A percentile compares a stretch with the other conserved stretches of the same genome.
Conservation (phyloP, 2,329 filamentous ascomycete genomes). For the Fusarium sp. region DNA sequence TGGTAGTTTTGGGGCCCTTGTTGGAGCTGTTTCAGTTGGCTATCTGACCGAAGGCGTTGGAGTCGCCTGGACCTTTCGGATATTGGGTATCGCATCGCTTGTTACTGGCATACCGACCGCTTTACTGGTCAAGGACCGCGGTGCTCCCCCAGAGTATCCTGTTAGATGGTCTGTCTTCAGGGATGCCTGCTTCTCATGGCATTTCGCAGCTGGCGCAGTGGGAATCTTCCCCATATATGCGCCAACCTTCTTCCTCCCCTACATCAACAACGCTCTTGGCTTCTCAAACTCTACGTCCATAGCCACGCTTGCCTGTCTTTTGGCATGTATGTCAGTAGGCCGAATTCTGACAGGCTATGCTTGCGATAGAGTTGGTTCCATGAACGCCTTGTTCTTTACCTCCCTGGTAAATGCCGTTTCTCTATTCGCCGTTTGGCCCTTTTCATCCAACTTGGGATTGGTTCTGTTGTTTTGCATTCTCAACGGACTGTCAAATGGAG, state of each 20-base stretch:
- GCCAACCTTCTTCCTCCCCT: neutral
- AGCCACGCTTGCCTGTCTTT: neutral
- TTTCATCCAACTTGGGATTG: neutral
- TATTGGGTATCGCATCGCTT: neutral
- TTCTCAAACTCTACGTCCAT: neutral
- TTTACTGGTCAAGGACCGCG: neutral
- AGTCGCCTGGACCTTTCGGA: neutral
- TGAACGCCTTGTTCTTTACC: neutral
- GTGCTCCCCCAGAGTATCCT: neutral
- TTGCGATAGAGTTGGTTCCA: neutral
- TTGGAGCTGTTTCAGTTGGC: neutral
- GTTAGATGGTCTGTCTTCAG: neutral
- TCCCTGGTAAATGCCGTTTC: neutral
- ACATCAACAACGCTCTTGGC: neutral
- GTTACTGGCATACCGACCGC: neutral
- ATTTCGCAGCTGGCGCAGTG: neutral
- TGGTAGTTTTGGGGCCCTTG: neutral
- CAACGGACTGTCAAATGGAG: neutral
- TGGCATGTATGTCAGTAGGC: neutral
- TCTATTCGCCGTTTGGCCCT: neutral
- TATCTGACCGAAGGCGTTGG: neutral
- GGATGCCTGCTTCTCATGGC: neutral
- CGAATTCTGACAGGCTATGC: neutral
- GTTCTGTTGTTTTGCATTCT: neutral
- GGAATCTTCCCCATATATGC: neutral